Base-by-base conservation (phyloP, 805 yeast genomes). In the Ogataea dorogensis region DNA sequence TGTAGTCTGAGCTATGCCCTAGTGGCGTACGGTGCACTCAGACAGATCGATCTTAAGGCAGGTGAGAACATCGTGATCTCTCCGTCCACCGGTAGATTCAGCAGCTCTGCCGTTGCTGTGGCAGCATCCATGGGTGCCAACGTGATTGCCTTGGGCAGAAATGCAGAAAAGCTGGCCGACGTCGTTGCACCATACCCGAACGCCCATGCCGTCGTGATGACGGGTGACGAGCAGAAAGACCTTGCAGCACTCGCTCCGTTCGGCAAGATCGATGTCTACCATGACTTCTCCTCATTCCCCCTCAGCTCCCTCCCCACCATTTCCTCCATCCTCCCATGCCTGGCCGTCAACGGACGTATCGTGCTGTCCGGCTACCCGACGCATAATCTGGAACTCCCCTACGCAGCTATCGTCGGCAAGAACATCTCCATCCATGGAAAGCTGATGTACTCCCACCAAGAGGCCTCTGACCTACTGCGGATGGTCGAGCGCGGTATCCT, bases 71-170 rank as follows among this genome's bases (percentile, higher is more conserved):
- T 39, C n/a, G 22, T 25, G 9, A 18, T 39, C 9, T 35, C 36
- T 10, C 43, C 43, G 2, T 31, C 43, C 10, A 34, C 39, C 5
- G 43, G 43, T 2, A 11, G n/a, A 8, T 39, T 39, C 17, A 34
- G 39, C 25, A 33, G 43, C 10, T 31, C 39, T 24, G 39, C 39
- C 9, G 43, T 39, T 9, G 39, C 43, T 5, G 24, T 39, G 12
- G 43, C 43, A n/a, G 24, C 43, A 7, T 31, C 39, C 7, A 15
- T 39, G 36, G 43, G 43, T 4, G 43, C 43, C 18, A 20, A 33
- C 2, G 43, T 39, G 10, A 15, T 39, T 5, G 36, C 36, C 8
- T 15, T 30, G 7, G 39, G 43, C 13, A 29, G 43, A 26, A 34
- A 30, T 25, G 26, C 29, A 13, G 18, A n/a, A 8, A 28, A 14